Percentiles rank a stretch among this genome's conserved stretches.
Conservation (phyloP, 2,329 filamentous ascomycete genomes). For the Hymenotorrendiella dingleyae region DNA sequence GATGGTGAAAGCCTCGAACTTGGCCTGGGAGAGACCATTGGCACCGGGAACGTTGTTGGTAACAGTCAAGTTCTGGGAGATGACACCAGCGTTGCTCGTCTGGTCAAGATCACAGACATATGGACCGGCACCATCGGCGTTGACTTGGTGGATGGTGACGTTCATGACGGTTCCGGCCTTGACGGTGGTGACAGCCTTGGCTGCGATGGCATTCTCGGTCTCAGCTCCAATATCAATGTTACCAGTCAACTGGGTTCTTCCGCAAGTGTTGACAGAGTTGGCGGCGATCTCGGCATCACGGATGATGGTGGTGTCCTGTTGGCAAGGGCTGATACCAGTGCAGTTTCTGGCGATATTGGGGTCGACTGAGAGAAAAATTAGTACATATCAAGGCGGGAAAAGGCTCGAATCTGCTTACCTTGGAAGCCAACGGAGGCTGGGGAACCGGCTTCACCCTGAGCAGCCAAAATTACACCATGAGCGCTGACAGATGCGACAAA, state of each 20-base stretch:
- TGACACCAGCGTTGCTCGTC: constrained; percentile 47
- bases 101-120: constrained; percentile 52
- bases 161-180: constrained; percentile 46
- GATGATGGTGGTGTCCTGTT: constrained; percentile 60
- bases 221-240: constrained; percentile 56
- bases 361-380: constrained; percentile 37
- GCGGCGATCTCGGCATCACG: constrained; percentile 47
- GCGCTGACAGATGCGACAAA: constrained; percentile 34
- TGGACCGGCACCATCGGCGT: constrained; percentile 56
- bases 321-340: constrained; percentile 58
- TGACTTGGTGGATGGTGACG: constrained; percentile 63
- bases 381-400: not conserved
- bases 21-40: constrained; percentile 52
- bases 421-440: constrained; percentile 39
- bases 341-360: constrained; percentile 54
- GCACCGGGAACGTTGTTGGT: constrained; percentile 53
- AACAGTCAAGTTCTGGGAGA: constrained; percentile 47
- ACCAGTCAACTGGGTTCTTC: constrained; percentile 53
- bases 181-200: constrained; percentile 48
- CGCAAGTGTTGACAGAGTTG: constrained; percentile 54
- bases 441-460: constrained; percentile 40
- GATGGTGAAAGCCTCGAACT: constrained; percentile 41
- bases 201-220: constrained; percentile 45
- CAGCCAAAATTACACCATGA: constrained; percentile 43
- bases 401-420: constrained; percentile 28